Conservation (phyloP, 768 basidiomycete species). For the Boletus sp. region DNA sequence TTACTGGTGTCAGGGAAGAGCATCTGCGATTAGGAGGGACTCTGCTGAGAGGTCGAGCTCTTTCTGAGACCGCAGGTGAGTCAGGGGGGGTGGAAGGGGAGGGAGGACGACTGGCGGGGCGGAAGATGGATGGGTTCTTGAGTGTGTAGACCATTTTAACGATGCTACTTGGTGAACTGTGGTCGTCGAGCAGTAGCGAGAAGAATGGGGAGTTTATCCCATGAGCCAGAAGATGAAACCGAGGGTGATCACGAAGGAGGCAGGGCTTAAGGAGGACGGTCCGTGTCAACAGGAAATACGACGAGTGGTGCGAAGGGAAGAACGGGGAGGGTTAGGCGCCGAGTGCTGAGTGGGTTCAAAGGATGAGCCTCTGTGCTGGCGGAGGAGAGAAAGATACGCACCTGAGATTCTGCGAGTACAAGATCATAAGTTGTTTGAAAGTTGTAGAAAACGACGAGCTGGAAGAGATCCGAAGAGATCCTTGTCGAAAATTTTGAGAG, state of each 20-base stretch:
- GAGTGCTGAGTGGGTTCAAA: conserved; percentile 15
- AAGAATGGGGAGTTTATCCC: conserved; percentile 41
- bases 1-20: conserved; percentile 38
- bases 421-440: conserved; percentile 51
- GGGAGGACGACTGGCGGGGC: conserved; percentile 58
- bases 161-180: neutral
- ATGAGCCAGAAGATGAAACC: conserved; percentile 24
- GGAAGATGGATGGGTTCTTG: conserved; percentile 65
- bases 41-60: conserved; percentile 52
- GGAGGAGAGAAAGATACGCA: conserved; percentile 4
- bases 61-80: conserved; percentile 39
- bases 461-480: conserved; percentile 13
- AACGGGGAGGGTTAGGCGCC: conserved; percentile 42
- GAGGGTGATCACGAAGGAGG: conserved; percentile 7
- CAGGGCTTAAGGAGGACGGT: conserved; percentile 71
- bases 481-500: conserved; percentile 8
- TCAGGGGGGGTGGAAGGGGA: conserved; percentile 49
- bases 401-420: conserved; percentile 37
- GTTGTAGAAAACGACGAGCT: neutral
- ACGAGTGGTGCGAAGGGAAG: conserved; percentile 57
- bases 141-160: conserved; percentile 57
- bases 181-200: conserved; percentile 26
- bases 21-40: conserved; percentile 60
- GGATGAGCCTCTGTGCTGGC: neutral
- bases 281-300: conserved; percentile 59